Evolutionary conservation across 805 yeast genomes (phyloP).

Genomic region (Wickerhamomyces ciferrii): DNA sequence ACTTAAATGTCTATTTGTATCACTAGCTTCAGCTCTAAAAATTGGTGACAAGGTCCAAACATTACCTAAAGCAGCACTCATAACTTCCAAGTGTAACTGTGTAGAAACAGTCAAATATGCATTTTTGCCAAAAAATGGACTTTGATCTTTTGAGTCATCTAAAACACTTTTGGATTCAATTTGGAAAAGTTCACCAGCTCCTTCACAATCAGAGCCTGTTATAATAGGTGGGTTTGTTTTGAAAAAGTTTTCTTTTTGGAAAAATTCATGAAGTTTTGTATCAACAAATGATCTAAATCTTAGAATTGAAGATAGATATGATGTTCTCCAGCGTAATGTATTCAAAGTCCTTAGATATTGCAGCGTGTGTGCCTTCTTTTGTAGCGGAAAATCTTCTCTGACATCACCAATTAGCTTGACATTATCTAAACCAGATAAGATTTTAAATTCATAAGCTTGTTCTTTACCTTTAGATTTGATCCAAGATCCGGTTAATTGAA

Average conservation of each 20-base stretch:
- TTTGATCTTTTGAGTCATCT: conserved; percentile 10
- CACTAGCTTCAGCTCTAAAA: conserved; percentile 89
- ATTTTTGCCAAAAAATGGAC: conserved; percentile 55
- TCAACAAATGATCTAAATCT: conserved; percentile 73
- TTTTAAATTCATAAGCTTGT: conserved; percentile 48
- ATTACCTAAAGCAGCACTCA: conserved; percentile 66
- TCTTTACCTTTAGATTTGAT: conserved; percentile 41
- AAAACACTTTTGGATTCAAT: conserved; percentile 32
- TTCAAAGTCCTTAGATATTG: conserved; percentile 71
- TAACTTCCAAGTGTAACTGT: conserved; percentile 83
- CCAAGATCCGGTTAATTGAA: conserved; percentile 39
- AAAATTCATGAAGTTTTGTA: conserved; percentile 44
- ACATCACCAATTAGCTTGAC: conserved; percentile 58
- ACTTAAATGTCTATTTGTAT: conserved; percentile 84
- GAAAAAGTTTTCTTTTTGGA: conserved; percentile 45
- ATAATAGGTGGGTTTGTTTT: conserved; percentile 85
- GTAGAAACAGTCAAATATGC: conserved; percentile 85
- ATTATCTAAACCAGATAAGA: conserved; percentile 22
- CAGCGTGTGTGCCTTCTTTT: conserved; percentile 67
- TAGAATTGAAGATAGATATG: conserved; percentile 57
- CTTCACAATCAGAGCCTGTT: conserved; percentile 93
- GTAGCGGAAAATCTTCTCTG: conserved; percentile 67
- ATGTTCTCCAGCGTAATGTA: conserved; percentile 69
- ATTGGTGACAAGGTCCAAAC: conserved; percentile 92
- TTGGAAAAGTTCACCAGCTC: conserved; percentile 88